Base-by-base conservation (phyloP, 208 protist species). In the Leptomonas pyrrhocoris region DNA sequence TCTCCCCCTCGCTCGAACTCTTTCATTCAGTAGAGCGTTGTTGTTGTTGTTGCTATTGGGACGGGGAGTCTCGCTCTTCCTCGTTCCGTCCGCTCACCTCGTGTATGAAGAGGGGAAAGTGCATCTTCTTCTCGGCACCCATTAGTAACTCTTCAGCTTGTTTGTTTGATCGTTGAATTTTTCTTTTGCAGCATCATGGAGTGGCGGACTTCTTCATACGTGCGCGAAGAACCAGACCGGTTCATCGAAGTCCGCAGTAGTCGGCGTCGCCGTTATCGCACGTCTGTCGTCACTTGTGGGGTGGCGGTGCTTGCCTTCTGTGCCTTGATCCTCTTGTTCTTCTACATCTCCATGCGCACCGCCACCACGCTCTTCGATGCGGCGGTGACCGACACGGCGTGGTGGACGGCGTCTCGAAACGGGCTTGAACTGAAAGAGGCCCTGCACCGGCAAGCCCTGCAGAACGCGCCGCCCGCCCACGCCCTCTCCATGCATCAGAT, bases 401-500 rank as follows among this genome's bases (percentile, higher is more conserved):
- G 72, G 72, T 27, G 66, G 58, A 48, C 27, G n/a, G 0, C 49
- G 6, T 12, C 43, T 21, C 18, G 27, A 11, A 49, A 54, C 25
- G 15, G 25, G 11, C 57, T 45, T 19, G 51, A 51, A 34, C 68
- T 59, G 70, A 36, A 74, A 55, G 2, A 18, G 15, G 49, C 58
- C 27, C 40, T 68, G 8, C 36, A 65, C 27, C 0, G 54, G 43
- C 38, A 73, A 30, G 57, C 42, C 11, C 13, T 36, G n/a, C 51
- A 57, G 25, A 78, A 61, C 57, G 60, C 70, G 4, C 78, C 74
- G 0, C 0, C 68, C 27, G 27, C 43, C 5, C 40, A 63, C 63
- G 49, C 55, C 6, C 31, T 81, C 11, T 25, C 67, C 28, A 36
- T 92, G 15, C 30, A 73, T 2, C 84, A 92, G 51, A 28, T 86